phyloP scores from a whole-genome alignment of 1,284 basidiomycete genomes.

The Apiotrichum domesticum region DNA sequence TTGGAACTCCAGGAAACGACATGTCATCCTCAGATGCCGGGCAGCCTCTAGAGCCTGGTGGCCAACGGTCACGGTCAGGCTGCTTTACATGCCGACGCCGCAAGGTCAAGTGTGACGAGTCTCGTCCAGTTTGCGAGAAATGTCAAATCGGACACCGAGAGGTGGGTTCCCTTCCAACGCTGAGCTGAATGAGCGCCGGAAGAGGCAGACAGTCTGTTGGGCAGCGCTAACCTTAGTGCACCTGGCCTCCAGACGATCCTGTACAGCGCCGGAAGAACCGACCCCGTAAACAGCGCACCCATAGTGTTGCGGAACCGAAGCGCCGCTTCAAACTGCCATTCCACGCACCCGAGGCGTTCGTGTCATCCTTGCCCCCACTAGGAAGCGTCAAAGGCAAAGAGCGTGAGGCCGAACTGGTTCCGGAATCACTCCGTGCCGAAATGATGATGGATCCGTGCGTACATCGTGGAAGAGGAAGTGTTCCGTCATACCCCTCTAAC shows the following conservation, averaged over 20 bases:
- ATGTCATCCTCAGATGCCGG: not conserved
- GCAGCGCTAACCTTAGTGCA: slow-evolving; percentile 13
- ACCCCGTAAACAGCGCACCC: slow-evolving; percentile 15
- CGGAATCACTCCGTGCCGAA: slow-evolving; percentile 24
- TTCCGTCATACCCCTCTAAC: no score
- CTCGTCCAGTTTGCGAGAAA: slow-evolving; percentile 31
- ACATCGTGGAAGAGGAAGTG: no score
- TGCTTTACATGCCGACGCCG: slow-evolving; percentile 37
- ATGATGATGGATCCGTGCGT: slow-evolving; percentile 42
- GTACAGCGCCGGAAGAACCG: slow-evolving; percentile 28
- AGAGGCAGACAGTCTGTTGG: no score
- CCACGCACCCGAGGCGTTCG: slow-evolving; percentile 17
- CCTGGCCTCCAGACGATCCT: slow-evolving; percentile 32
- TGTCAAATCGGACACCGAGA: slow-evolving; percentile 28
- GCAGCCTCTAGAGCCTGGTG: slow-evolving; percentile 9
- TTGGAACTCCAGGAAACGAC: slow-evolving; percentile 4
- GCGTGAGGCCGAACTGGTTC: slow-evolving; percentile 21
- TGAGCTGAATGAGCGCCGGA: not conserved
- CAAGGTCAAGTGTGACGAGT: slow-evolving; percentile 42
- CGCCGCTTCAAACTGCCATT: slow-evolving; percentile 21
- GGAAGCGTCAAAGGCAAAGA: slow-evolving; percentile 22
- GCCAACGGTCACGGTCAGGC: slow-evolving; percentile 26
- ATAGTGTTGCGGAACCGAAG: slow-evolving; percentile 17
- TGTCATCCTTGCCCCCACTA: slow-evolving; percentile 18
- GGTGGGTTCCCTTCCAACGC: slow-evolving; percentile 13